Evolutionary conservation across 805 yeast genomes (phyloP), one percentile per base, ranked within the genome.

Genomic region (Wickerhamomyces pijperi): DNA sequence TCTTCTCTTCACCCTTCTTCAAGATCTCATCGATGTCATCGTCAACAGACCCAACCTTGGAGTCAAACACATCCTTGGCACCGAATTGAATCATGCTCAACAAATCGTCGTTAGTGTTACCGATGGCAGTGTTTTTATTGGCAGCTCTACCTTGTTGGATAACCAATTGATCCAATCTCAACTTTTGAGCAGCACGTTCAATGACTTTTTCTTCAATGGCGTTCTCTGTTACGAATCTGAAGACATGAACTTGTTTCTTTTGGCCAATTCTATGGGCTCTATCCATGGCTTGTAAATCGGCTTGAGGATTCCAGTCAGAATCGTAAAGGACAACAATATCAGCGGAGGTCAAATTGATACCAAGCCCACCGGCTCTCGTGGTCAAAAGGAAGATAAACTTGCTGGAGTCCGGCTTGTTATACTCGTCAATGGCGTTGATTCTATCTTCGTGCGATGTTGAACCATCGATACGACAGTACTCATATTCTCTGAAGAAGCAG

Each of bases 251-350:
- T 63, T 90, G 98, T 55, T 90, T 90, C 57, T 84, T 90, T 59
- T 88, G 97, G 16, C 97, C 97, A 55, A 88, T 88, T 67, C 97
- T 77, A 56, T 88, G 97, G 1, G 97, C 97, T 55, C 97, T 74
- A 59, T 90, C 97, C 97, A 88, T 88, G 1, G 97, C 97, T 63
- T 88, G 97, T 51, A 88, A 67, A 67, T 88, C 97, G 0, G 96
- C 97, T 56, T 88, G 97, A 2, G 97, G 97, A 55, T 88, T 88
- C 97, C 97, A 88, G 63, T 88, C 97, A 0, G 94, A 82, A 59
- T 88, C 97, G 55, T 76, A 90, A 20, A 88, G 59, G 3, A 88
- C 74, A 37, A 88, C 97, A 34, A 83, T 77, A 56, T 88, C 96
- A 2, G 97, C 97, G 8, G 85, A 75, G 1, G 95, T 90, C 54